phyloP scores from a whole-genome alignment of 225 moss, liverwort and hornwort species.

The Neckera pumila region DNA sequence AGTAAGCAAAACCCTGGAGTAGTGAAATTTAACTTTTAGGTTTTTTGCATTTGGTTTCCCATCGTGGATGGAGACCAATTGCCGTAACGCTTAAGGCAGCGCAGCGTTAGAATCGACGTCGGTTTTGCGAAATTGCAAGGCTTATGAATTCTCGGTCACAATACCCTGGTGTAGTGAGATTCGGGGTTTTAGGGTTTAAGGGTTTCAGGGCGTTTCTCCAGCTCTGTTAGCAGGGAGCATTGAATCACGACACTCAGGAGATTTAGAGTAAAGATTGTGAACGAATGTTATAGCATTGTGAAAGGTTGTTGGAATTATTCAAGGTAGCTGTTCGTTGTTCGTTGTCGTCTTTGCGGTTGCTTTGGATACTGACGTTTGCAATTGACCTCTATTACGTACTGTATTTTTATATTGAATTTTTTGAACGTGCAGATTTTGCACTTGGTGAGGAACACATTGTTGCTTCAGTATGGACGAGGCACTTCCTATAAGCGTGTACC shows the following conservation, averaged over 20 bases:
- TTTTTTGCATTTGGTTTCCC: neutral
- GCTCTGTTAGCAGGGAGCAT: neutral
- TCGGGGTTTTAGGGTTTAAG: neutral
- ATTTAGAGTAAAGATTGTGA: neutral
- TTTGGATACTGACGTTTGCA: neutral
- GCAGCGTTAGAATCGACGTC: neutral
- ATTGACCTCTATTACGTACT: neutral
- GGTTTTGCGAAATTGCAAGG: neutral
- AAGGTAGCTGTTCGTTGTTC: neutral
- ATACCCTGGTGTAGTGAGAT: neutral
- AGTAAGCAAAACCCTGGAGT: neutral
- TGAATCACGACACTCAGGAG: neutral
- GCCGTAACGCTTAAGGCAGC: neutral
- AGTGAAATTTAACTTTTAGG: neutral
- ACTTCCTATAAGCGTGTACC: neutral
- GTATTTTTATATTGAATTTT: neutral
- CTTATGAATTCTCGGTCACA: neutral
- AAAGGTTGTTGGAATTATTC: neutral
- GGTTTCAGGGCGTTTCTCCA: neutral
- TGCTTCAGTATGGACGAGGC: constrained; percentile 6
- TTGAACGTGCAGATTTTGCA: neutral
- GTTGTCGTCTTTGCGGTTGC: neutral
- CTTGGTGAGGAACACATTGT: neutral
- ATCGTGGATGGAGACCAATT: neutral
- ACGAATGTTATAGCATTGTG: neutral